Evolutionary conservation across 2,329 filamentous ascomycete species (phyloP).

Genomic region (Stromatinia cepivora): DNA sequence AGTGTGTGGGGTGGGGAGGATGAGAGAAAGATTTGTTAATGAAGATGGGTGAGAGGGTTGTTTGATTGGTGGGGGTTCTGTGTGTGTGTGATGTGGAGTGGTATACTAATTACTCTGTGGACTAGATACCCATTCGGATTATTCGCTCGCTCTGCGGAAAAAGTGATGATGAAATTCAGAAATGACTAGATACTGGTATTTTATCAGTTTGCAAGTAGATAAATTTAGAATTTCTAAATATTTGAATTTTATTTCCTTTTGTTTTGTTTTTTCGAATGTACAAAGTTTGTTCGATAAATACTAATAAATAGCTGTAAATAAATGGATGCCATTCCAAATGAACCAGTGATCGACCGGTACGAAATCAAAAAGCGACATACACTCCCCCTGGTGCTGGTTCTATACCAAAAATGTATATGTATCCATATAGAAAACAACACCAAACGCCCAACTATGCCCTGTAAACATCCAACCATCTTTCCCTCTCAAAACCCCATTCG

Average conservation of each 20-base stretch:
- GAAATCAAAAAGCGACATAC: background rate
- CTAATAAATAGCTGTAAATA: too few relatives aligned
- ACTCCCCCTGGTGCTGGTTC: background rate
- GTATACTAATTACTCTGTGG: too few relatives aligned
- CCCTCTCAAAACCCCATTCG: background rate
- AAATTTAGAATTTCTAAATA: background rate
- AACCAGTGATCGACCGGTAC: background rate
- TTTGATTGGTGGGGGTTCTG: background rate
- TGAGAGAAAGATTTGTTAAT: too few relatives aligned
- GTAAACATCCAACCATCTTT: conserved; percentile 10
- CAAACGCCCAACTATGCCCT: background rate
- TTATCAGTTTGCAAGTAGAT: background rate
- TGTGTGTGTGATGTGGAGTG: background rate
- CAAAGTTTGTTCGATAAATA: background rate
- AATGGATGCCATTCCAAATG: background rate
- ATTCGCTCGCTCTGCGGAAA: too few relatives aligned
- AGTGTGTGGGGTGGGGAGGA: too few relatives aligned
- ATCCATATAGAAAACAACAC: background rate
- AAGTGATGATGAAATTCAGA: too few relatives aligned
- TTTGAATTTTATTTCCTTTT: background rate
- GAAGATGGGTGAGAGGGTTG: background rate
- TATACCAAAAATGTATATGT: background rate
- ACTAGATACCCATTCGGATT: too few relatives aligned
- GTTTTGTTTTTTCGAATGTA: background rate
- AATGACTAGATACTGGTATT: too few relatives aligned